phyloP scores from a whole-genome alignment of 139 green algal genomes.

The Picochlorum costavermella region DNA sequence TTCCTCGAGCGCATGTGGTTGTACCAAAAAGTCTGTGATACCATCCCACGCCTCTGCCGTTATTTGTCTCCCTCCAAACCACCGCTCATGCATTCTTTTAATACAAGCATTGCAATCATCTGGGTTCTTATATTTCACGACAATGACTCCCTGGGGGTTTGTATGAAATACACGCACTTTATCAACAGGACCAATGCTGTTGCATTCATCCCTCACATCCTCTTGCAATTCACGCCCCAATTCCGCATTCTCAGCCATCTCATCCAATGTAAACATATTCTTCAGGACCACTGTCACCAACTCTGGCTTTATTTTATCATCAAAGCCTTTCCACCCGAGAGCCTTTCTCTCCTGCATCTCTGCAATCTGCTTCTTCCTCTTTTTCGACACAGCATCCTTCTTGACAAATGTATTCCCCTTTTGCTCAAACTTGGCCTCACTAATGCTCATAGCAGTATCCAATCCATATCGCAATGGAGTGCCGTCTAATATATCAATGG shows the following conservation, averaged over 20 bases:
- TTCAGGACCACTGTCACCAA: conserved; percentile 79
- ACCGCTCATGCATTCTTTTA: conserved; percentile 74
- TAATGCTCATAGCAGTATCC: conserved; percentile 37
- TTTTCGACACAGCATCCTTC: conserved; percentile 32
- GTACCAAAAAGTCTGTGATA: conserved; percentile 67
- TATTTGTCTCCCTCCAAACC: conserved; percentile 75
- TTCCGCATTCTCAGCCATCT: conserved; percentile 42
- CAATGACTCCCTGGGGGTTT: conserved; percentile 77
- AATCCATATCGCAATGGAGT: conserved; percentile 43
- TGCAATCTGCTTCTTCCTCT: conserved; percentile 49
- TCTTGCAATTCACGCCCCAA: conserved; percentile 66
- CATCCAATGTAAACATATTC: conserved; percentile 76
- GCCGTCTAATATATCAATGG: conserved; percentile 67
- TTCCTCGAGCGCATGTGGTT: conserved; percentile 46
- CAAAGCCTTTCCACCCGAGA: conserved; percentile 83
- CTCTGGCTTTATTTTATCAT: conserved; percentile 67
- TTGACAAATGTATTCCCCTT: conserved; percentile 59
- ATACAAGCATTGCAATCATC: conserved; percentile 70
- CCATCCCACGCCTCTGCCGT: conserved; percentile 76
- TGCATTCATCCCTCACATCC: conserved; percentile 69
- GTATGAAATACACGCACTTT: conserved; percentile 68
- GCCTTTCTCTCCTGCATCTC: conserved; percentile 37
- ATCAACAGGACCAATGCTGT: conserved; percentile 73
- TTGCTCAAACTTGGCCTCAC: conserved; percentile 68
- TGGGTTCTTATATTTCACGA: conserved; percentile 62